phyloP scores from a whole-genome alignment of 495 filamentous ascomycete genomes.

The Aspergillus sparsus region DNA sequence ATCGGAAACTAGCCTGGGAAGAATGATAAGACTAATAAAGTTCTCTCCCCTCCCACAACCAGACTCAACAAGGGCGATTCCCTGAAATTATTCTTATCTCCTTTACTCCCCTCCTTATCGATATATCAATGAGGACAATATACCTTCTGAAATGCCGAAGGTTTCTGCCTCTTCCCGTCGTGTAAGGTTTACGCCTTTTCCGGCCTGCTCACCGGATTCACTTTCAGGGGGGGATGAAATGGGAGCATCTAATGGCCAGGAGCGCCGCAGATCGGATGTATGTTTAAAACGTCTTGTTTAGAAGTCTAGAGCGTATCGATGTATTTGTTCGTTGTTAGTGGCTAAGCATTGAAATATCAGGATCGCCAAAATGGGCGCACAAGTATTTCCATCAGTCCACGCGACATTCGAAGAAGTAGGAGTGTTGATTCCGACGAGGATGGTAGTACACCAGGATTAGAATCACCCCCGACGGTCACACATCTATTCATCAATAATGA shows the following conservation, averaged over 20 bases:
- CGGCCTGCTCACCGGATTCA: constrained; percentile 11
- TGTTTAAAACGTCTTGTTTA: neutral
- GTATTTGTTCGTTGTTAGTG: neutral
- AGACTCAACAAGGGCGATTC: neutral
- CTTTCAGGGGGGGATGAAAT: constrained; percentile 12
- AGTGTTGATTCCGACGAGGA: constrained; percentile 4
- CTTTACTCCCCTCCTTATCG: neutral
- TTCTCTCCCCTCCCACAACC: neutral
- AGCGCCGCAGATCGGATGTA: constrained; percentile 13
- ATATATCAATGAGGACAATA: neutral
- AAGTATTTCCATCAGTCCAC: constrained; percentile 2
- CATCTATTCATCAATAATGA: constrained; percentile 32
- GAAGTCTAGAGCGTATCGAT: neutral
- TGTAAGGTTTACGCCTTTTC: constrained; percentile 19
- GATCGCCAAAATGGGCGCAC: constrained; percentile 1
- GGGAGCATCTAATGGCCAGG: constrained; percentile 1
- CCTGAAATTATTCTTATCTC: neutral
- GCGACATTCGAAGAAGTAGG: neutral
- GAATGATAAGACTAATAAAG: constrained; percentile 4
- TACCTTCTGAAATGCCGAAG: constrained; percentile 13
- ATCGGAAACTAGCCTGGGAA: neutral
- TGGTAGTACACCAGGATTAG: neutral
- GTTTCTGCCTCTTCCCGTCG: constrained; percentile 6
- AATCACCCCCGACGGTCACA: constrained; percentile 17
- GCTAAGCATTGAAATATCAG: neutral